Evolutionary conservation across 148 eudicot species (phyloP).

Genomic region (Nepenthes gracilis): DNA sequence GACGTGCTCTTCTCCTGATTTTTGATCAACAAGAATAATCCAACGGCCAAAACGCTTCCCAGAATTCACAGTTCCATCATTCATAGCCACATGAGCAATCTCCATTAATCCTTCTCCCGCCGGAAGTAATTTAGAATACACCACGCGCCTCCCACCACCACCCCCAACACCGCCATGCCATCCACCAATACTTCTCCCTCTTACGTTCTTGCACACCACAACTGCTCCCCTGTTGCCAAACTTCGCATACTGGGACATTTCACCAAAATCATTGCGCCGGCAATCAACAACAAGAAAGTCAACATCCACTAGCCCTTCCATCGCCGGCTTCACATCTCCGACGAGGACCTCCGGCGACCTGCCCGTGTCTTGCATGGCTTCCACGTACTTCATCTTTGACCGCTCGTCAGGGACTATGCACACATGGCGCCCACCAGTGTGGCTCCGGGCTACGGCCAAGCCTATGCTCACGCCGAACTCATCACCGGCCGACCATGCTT

Average conservation of each 20-base stretch:
- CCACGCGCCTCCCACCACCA: constrained; percentile 12
- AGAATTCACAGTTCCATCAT: not conserved
- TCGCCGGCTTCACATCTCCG: constrained; percentile 22
- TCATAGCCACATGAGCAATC: constrained; percentile 24
- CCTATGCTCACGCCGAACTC: constrained; percentile 21
- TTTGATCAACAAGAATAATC: constrained; percentile 26
- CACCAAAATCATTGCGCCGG: constrained; percentile 13
- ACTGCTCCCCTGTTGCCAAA: constrained; percentile 34
- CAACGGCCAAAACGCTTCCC: constrained; percentile 8
- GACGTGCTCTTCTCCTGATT: constrained; percentile 30
- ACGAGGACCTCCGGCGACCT: constrained; percentile 25
- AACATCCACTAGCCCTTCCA: constrained; percentile 18
- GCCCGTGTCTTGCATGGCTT: constrained; percentile 10
- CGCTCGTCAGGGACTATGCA: constrained; percentile 26
- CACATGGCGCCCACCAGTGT: constrained; percentile 28
- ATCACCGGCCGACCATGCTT: constrained; percentile 11
- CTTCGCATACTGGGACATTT: constrained; percentile 19
- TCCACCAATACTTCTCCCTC: constrained; percentile 7
- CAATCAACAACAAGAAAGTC: constrained; percentile 40
- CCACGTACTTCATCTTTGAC: constrained; percentile 11
- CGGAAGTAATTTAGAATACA: constrained; percentile 23
- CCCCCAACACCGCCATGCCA: constrained; percentile 22
- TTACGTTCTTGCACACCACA: constrained; percentile 19
- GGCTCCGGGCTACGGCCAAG: constrained; percentile 22
- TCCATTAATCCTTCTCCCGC: constrained; percentile 31